Evolutionary conservation across 1,284 basidiomycete species (phyloP).

Genomic region (Tilletia walkeri): DNA sequence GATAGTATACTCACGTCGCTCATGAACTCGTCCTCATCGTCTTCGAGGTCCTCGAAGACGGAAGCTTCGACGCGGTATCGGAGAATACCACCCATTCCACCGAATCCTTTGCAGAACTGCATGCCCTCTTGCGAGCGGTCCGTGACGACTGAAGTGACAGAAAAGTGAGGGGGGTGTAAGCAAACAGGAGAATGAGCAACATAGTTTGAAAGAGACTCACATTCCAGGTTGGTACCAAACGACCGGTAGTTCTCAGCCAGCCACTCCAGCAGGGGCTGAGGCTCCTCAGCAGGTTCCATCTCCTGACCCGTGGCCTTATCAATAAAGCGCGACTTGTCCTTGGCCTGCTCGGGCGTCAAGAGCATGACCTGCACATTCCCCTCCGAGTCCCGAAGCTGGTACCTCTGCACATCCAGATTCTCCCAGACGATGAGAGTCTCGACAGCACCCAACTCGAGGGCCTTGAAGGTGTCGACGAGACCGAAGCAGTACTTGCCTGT

Average conservation of each 20-base stretch:
- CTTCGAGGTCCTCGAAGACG: conserved; percentile 50
- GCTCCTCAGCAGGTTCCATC: conserved; percentile 74
- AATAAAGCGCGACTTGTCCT: conserved; percentile 83
- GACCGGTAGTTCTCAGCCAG: conserved; percentile 98
- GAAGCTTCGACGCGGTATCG: conserved; percentile 58
- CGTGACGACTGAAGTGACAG: conserved; percentile 33
- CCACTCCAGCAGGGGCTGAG: conserved; percentile 67
- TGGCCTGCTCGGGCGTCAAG: conserved; percentile 54
- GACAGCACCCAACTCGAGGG: conserved; percentile 90
- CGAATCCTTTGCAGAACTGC: conserved; percentile 98
- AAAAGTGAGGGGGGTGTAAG: conserved; percentile 56
- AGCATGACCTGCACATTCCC: conserved; percentile 43
- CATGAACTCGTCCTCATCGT: conserved; percentile 54
- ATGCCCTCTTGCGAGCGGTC: conserved; percentile 84
- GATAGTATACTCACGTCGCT: conserved; percentile 30
- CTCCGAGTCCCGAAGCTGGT: conserved; percentile 50
- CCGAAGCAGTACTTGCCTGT: conserved; percentile 98
- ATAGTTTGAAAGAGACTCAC: conserved; percentile 30
- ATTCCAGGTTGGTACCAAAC: conserved; percentile 89
- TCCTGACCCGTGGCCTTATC: conserved; percentile 92
- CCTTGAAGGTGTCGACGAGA: conserved; percentile 94
- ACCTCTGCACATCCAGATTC: conserved; percentile 61
- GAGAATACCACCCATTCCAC: conserved; percentile 91
- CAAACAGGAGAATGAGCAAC: neutral
- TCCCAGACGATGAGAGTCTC: conserved; percentile 99